Percentiles rank a stretch among this genome's conserved stretches.
Conservation (phyloP, 441 rosid genomes). For the Capsella rubella region DNA sequence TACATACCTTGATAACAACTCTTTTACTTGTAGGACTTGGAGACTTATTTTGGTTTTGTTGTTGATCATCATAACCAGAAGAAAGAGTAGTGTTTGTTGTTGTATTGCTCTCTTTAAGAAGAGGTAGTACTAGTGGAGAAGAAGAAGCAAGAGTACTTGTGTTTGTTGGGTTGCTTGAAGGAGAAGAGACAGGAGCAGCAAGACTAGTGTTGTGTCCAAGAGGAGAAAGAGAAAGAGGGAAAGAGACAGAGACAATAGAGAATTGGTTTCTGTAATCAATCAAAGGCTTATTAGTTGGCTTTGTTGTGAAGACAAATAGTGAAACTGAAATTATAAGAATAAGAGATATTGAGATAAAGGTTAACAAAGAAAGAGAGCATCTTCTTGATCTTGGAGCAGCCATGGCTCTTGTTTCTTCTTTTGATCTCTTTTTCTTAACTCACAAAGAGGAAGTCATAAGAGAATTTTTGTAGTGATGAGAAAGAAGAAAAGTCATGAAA, state of each 20-base stretch:
- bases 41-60: conserved; percentile 21
- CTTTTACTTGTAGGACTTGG: conserved; percentile 22
- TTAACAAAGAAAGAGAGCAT: conserved; percentile 37
- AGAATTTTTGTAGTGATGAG: conserved; percentile 27
- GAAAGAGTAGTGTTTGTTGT: conserved; percentile 22
- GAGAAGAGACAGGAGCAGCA: conserved; percentile 20
- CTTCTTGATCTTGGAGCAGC: conserved; percentile 44
- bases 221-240: conserved; percentile 6
- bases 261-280: conserved; percentile 37
- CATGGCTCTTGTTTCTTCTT: conserved; percentile 21
- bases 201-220: conserved; percentile 3
- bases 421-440: background rate
- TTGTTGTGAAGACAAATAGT: conserved; percentile 35
- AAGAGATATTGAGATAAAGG: conserved; percentile 28
- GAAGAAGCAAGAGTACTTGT: conserved; percentile 12
- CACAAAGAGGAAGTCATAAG: conserved; percentile 6
- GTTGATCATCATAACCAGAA: conserved; percentile 26
- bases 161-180: conserved; percentile 24
- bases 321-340: conserved; percentile 32
- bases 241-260: conserved; percentile 22
- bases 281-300: conserved; percentile 29
- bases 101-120: conserved; percentile 15
- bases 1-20: conserved; percentile 30
- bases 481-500: conserved; percentile 35
- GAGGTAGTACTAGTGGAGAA: background rate